Percentiles rank a stretch among this genome's conserved stretches.
Conservation (phyloP, 1,284 basidiomycete species). For the Exobasidium rhododendri region DNA sequence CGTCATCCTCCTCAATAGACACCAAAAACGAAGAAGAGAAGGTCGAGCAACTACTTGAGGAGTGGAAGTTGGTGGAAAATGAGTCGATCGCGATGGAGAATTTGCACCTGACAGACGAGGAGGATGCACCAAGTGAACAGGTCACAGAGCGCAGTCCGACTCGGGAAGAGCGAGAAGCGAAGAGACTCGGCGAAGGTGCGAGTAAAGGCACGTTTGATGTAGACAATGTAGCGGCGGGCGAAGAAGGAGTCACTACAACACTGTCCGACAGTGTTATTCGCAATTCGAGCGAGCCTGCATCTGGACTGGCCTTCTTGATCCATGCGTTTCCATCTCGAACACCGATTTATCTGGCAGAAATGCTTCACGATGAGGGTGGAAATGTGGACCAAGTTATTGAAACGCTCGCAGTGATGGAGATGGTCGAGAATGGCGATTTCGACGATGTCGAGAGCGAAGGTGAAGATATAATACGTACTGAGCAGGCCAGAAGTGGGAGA, state of each 20-base stretch:
- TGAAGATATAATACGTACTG: not conserved
- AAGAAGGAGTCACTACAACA: not conserved
- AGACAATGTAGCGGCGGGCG: not conserved
- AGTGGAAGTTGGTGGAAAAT: slow-evolving; percentile 29
- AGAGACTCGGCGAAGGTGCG: slow-evolving; percentile 16
- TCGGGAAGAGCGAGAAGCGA: slow-evolving; percentile 20
- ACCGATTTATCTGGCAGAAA: slow-evolving; percentile 29
- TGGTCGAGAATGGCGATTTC: slow-evolving; percentile 34
- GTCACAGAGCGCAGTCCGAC: not conserved
- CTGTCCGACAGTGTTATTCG: not conserved
- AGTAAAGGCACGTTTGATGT: slow-evolving; percentile 4
- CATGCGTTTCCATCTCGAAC: slow-evolving; percentile 37
- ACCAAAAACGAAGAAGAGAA: slow-evolving; percentile 9
- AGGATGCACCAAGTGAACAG: slow-evolving; percentile 7
- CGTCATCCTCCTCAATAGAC: not conserved
- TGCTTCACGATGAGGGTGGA: slow-evolving; percentile 25
- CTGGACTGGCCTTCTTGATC: slow-evolving; percentile 25
- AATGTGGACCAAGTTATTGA: slow-evolving; percentile 40
- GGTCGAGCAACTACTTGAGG: slow-evolving; percentile 26
- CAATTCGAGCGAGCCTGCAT: not conserved
- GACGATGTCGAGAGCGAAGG: not conserved
- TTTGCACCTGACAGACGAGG: slow-evolving; percentile 32
- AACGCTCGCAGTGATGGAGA: slow-evolving; percentile 35
- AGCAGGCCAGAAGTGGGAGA: not conserved
- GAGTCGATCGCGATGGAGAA: slow-evolving; percentile 25